Base-by-base conservation (phyloP, 805 yeast genomes). In the Myxozyma mucilagina region DNA sequence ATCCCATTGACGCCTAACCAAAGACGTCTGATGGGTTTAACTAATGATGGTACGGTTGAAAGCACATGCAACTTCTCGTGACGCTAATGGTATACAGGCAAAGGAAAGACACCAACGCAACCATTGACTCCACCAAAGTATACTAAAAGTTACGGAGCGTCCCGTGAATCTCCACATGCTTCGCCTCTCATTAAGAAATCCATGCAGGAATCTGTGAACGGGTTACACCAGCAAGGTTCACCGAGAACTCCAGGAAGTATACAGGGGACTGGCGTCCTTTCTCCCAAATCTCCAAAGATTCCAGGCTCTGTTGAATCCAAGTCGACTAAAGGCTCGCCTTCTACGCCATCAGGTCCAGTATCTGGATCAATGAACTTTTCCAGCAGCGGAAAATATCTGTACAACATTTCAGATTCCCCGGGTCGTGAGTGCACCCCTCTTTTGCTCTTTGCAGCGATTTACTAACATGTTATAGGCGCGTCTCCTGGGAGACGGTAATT, bases 1-100 rank as follows among this genome's bases (percentile, higher is more conserved):
- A 52, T 67, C 32, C 67, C 69, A 10, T 49, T 67, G 20, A 67
- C 70, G 7, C 70, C 70, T 6, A 65, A 50, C 39, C 70, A 67
- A 44, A 60, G 70, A 9, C 50, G 53, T 18, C 53, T 67, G 8
- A 60, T 67, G 61, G 70, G 70, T 10, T 53, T 67, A 13, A 57
- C 56, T 13, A 55, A 41, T 8, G 41, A 39, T 6, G 66, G 64
- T 52, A 56, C 11, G 48, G 16, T 20, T 7, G 7, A 29, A 14
- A n/a, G 39, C 9, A 32, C 16, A 8, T 29, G 18, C 24, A 18
- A 8, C 10, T 36, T 13, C 9, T 9, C 8, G 34, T 7, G 43
- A 2, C 1, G 14, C 39, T 13, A 2, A 16, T 6, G 44, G 6
- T 9, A 6, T 18, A 10, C 34, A 34, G 51, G 39, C 29, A 35